A percentile compares a stretch with the other conserved stretches of the same genome.
phyloP scores from a whole-genome alignment of 2,329 filamentous ascomycete genomes.

The Monilinia polystroma region DNA sequence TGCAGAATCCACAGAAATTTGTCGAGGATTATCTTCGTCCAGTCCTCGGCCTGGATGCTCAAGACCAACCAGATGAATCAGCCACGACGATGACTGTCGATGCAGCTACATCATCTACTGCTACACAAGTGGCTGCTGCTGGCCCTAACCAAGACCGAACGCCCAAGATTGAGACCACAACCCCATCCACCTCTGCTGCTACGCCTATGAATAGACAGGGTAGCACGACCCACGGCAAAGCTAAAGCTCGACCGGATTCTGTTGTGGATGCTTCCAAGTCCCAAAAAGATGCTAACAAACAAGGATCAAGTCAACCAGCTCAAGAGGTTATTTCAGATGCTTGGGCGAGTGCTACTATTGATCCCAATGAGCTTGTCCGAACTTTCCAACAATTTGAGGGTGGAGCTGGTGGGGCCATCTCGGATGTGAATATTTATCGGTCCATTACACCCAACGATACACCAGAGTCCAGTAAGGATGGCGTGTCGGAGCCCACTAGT shows the following conservation, averaged over 20 bases:
- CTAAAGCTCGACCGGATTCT: slow-evolving; percentile 27
- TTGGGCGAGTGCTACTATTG: slow-evolving; percentile 51
- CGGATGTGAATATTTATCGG: slow-evolving; percentile 54
- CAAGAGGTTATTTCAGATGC: slow-evolving; percentile 31
- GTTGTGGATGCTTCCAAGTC: slow-evolving; percentile 30
- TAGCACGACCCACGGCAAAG: slow-evolving; percentile 40
- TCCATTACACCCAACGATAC: slow-evolving; percentile 62
- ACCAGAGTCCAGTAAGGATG: slow-evolving; percentile 62
- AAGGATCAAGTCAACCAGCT: slow-evolving; percentile 34
- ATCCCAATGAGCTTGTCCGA: slow-evolving; percentile 52
- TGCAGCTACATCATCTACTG: slow-evolving; percentile 40
- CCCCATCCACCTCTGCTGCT: slow-evolving; percentile 38
- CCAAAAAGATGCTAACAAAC: slow-evolving; percentile 35
- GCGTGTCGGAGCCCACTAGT: slow-evolving; percentile 59
- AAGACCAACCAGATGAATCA: slow-evolving; percentile 44
- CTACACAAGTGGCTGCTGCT: slow-evolving; percentile 37
- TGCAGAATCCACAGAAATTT: slow-evolving; percentile 55
- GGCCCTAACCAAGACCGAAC: slow-evolving; percentile 45
- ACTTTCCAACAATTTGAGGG: slow-evolving; percentile 45
- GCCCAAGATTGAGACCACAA: slow-evolving; percentile 42
- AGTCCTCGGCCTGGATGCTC: slow-evolving; percentile 51
- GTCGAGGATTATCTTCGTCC: slow-evolving; percentile 50
- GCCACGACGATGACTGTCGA: slow-evolving; percentile 17
- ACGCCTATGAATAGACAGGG: slow-evolving; percentile 51
- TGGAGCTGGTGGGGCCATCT: slow-evolving; percentile 49